Base-by-base conservation (phyloP, 176 grass and related monocot genomes). In the Tillandsia fasciculata region DNA sequence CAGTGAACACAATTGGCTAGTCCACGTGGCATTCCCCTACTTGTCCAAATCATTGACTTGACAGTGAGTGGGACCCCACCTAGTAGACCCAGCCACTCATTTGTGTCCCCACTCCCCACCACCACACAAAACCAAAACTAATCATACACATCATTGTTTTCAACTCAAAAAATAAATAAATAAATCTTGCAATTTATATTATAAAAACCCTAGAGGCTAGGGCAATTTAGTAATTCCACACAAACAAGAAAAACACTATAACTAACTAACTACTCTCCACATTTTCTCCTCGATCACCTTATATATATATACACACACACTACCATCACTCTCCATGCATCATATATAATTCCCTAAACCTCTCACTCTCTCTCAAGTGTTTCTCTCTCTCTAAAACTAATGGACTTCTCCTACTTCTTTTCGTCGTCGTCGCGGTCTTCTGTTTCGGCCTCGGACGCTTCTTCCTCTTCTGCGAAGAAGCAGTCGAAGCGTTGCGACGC, bases 391-490 rank as follows among this genome's bases (percentile, higher is more conserved):
- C 15, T 42, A 8, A 24, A 12, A 11, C 3, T 49, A 66, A 97
- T 97, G 94, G 86, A 92, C 65, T 81, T 97, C 77, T 92, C 94
- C 3, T 90, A 85, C 50, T 92, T 90, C 42, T 92, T 90, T 74
- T 87, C 63, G 49, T 91, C 88, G 7, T 74, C 70, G 0, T 74
- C 86, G 33, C 33, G 33, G 33, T 42, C 33, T 42, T 42, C 33
- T 42, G 33, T 42, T 42, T 42, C 33, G 33, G 33, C 33, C 33
- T 1, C 49, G 65, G 12, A 52, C 71, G 7, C 20, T 56, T 0
- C 73, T 78, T 11, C 33, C 33, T 42, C 86, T 87, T 82, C 81
- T 42, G 33, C 4, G 33, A 42, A 82, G 68, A 81, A 87, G 74
- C 54, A 86, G 8, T 76, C 83, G 65, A 97, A 87, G 76, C 85